Conservation (phyloP, 2,329 filamentous ascomycete genomes). For the Xylariaceae sp. region DNA sequence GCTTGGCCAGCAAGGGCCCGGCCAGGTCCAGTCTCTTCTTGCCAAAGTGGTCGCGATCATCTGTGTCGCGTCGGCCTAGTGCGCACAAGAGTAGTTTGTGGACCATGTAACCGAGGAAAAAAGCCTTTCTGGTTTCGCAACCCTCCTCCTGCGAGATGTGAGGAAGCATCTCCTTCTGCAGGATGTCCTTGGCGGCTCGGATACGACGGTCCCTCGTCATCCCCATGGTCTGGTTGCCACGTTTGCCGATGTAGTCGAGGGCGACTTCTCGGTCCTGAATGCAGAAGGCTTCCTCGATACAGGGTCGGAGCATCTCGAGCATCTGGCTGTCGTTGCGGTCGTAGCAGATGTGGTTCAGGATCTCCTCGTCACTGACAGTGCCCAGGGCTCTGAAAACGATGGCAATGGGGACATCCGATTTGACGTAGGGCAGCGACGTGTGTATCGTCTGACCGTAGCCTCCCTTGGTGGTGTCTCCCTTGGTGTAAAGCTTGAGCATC, state of each 20-base stretch:
- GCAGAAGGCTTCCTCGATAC: conserved; percentile 93
- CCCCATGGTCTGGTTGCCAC: conserved; percentile 68
- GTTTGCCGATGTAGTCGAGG: conserved; percentile 91
- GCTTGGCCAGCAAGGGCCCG: conserved; percentile 88
- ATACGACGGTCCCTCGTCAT: conserved; percentile 83
- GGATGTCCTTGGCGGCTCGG: conserved; percentile 85
- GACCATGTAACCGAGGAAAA: conserved; percentile 98
- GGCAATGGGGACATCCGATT: conserved; percentile 86
- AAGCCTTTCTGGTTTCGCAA: conserved; percentile 92
- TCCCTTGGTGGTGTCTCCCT: conserved; percentile 74
- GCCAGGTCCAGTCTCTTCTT: conserved; percentile 97
- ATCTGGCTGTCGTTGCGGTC: conserved; percentile 93
- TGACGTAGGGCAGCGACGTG: conserved; percentile 89
- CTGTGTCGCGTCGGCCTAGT: conserved; percentile 85
- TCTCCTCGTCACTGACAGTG: conserved; percentile 96
- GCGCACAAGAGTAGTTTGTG: conserved; percentile 92
- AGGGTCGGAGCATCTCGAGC: conserved; percentile 95
- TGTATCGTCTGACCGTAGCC: conserved; percentile 85
- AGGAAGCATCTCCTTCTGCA: conserved; percentile 94
- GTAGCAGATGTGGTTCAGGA: conserved; percentile 96
- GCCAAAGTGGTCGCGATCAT: conserved; percentile 97
- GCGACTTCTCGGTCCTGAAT: conserved; percentile 95
- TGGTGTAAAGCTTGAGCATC: conserved; percentile 83
- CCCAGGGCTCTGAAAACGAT: conserved; percentile 95
- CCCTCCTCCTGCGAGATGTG: conserved; percentile 96